Conservation (phyloP, 1,284 basidiomycete genomes). For the Heterobasidion parviporum region DNA sequence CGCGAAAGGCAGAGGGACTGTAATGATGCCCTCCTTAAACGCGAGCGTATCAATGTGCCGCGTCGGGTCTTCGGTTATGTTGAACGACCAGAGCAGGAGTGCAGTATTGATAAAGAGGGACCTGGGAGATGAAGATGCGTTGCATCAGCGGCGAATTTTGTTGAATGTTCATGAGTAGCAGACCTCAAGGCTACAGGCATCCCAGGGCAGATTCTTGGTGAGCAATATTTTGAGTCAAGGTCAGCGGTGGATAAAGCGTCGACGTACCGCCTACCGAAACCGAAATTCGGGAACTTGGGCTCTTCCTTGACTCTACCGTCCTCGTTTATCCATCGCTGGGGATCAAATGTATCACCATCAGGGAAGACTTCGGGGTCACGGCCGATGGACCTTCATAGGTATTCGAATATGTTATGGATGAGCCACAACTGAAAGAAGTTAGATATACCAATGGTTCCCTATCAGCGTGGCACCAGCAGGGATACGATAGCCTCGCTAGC, state of each 20-base stretch:
- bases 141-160: background rate
- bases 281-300: slow-evolving; percentile 36
- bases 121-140: slow-evolving; percentile 18
- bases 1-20: slow-evolving; percentile 47
- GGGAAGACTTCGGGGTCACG: slow-evolving; percentile 49
- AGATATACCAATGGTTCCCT: slow-evolving; percentile 47
- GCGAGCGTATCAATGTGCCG: slow-evolving; percentile 47
- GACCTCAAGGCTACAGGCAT: no score
- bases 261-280: slow-evolving; percentile 47
- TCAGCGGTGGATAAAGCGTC: background rate
- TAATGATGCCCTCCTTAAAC: slow-evolving; percentile 50
- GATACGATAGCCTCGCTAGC: slow-evolving; percentile 45
- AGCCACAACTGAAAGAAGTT: background rate
- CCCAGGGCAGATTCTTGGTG: slow-evolving; percentile 46
- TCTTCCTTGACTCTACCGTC: slow-evolving; percentile 32
- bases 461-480: slow-evolving; percentile 50
- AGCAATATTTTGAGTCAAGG: background rate
- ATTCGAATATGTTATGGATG: background rate
- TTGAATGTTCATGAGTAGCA: no score
- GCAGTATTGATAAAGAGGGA: slow-evolving; percentile 54
- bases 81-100: slow-evolving; percentile 54
- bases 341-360: slow-evolving; percentile 50
- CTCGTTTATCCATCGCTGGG: slow-evolving; percentile 45
- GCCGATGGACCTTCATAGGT: slow-evolving; percentile 34
- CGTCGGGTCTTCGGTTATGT: slow-evolving; percentile 33